A percentile compares a stretch with the other conserved stretches of the same genome.
Conservation (phyloP, 1,284 basidiomycete species). For the Ustilago loliicola region DNA sequence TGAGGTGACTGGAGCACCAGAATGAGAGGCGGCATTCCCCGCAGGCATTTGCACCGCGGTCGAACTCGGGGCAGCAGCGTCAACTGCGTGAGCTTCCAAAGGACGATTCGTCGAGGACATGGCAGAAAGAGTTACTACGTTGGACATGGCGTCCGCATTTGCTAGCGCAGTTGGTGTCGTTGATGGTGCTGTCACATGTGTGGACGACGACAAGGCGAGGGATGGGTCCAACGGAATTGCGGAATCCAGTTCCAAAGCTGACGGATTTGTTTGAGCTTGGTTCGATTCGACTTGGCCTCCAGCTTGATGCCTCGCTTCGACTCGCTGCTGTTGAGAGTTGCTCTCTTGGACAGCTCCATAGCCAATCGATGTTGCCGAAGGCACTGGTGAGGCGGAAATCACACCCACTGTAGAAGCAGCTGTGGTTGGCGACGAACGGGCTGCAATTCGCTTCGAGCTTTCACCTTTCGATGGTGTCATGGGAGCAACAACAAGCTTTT, state of each 20-base stretch:
- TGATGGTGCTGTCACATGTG: conserved; percentile 1
- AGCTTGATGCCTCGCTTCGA: neutral
- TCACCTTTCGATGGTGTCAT: neutral
- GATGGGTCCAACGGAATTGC: conserved; percentile 27
- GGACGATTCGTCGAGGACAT: neutral
- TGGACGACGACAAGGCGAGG: neutral
- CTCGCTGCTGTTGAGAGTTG: neutral
- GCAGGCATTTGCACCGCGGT: neutral
- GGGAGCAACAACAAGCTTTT: conserved; percentile 17
- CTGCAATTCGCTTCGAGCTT: conserved; percentile 13
- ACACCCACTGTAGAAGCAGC: neutral
- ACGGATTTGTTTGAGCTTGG: conserved; percentile 1
- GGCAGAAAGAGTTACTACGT: neutral
- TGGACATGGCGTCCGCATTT: neutral
- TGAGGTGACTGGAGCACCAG: neutral
- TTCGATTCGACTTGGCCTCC: neutral
- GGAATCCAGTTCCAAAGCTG: conserved; percentile 14
- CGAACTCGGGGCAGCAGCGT: neutral
- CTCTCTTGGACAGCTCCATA: neutral
- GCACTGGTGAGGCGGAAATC: neutral
- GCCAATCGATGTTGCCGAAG: neutral
- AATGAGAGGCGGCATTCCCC: neutral
- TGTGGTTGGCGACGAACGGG: conserved; percentile 8
- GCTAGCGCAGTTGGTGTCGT: neutral
- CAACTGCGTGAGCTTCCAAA: neutral